These are phyloP conservation scores for Globisporangium nagaii DNA, from an alignment of 352 stramenopile genomes.

Conservation along the genomic window DNA sequence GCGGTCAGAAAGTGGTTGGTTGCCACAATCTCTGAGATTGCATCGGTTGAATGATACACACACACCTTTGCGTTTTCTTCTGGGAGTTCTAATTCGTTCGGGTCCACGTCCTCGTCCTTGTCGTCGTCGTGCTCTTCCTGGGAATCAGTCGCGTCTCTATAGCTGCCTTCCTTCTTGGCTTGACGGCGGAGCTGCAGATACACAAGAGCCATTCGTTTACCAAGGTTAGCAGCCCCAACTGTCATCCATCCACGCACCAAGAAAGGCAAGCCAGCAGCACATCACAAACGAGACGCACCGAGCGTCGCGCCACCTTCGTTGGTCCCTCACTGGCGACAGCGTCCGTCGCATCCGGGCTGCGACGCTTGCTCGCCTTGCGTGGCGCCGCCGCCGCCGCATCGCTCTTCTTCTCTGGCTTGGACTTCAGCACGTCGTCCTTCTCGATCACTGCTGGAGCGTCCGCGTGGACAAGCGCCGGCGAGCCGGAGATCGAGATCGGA, in stretches of 20 bases:
- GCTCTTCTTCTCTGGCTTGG: slow-evolving; percentile 17
- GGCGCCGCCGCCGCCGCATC: slow-evolving; percentile 2
- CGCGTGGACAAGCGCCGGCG: slow-evolving; percentile 23
- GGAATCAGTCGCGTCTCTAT: slow-evolving; percentile 25
- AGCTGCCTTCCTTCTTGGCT: slow-evolving; percentile 39
- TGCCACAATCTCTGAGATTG: too few relatives aligned
- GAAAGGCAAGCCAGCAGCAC: background rate
- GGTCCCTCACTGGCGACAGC: slow-evolving; percentile 1
- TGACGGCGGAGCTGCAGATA: slow-evolving; percentile 30
- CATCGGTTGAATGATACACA: background rate
- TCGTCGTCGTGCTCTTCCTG: slow-evolving; percentile 34
- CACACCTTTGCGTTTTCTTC: slow-evolving; percentile 19
- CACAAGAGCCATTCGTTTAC: too few relatives aligned
- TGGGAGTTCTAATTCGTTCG: slow-evolving; percentile 39
- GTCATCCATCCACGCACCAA: background rate
- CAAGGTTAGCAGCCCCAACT: too few relatives aligned
- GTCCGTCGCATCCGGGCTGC: slow-evolving; percentile 12
- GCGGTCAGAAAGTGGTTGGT: too few relatives aligned
- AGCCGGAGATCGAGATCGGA: slow-evolving; percentile 8
- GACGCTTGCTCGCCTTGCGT: slow-evolving; percentile 28
- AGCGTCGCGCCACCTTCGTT: slow-evolving; percentile 10
- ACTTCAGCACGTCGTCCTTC: slow-evolving; percentile 16
- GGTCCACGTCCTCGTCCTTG: slow-evolving; percentile 32
- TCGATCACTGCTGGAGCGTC: slow-evolving; percentile 13
- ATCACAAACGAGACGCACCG: slow-evolving; percentile 10